Percentiles rank a stretch among this genome's conserved stretches.
These are phyloP conservation scores for Ceratobasidium sp. DNA, from an alignment of 1,284 basidiomycete genomes.

Conservation along the genomic window DNA sequence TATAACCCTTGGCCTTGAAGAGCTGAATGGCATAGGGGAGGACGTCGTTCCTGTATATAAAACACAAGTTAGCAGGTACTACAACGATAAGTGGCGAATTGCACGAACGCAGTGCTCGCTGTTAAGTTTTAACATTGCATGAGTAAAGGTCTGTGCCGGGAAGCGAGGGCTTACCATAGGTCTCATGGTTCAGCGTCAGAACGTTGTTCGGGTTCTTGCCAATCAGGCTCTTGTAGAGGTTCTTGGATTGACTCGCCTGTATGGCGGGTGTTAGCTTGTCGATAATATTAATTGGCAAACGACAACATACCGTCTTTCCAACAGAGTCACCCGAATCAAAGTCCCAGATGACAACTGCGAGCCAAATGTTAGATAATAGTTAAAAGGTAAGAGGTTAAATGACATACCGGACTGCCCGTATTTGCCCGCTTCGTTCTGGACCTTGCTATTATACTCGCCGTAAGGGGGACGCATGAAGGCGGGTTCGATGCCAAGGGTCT, in stretches of 20 bases:
- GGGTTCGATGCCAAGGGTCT: constrained; percentile 15
- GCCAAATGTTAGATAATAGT: neutral
- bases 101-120: constrained; percentile 29
- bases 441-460: constrained; percentile 43
- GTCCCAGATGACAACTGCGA: constrained; percentile 46
- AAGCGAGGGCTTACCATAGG: constrained; percentile 11
- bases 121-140: neutral
- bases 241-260: constrained; percentile 21
- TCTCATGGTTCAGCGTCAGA: constrained; percentile 47
- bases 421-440: constrained; percentile 4
- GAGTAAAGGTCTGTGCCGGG: neutral
- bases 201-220: constrained; percentile 39
- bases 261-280: neutral
- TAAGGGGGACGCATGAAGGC: constrained; percentile 46
- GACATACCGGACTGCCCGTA: constrained; percentile 23
- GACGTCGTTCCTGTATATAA: constrained; percentile 29
- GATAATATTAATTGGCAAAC: neutral
- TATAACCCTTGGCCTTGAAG: constrained; percentile 45
- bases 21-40: constrained; percentile 42
- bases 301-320: constrained; percentile 27
- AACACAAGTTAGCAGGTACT: neutral
- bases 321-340: constrained; percentile 46
- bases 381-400: neutral
- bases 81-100: neutral
- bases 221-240: neutral